These are phyloP conservation scores for Eragrostis tef DNA, from an alignment of 202 grass and related monocot species.

Conservation along the genomic window DNA sequence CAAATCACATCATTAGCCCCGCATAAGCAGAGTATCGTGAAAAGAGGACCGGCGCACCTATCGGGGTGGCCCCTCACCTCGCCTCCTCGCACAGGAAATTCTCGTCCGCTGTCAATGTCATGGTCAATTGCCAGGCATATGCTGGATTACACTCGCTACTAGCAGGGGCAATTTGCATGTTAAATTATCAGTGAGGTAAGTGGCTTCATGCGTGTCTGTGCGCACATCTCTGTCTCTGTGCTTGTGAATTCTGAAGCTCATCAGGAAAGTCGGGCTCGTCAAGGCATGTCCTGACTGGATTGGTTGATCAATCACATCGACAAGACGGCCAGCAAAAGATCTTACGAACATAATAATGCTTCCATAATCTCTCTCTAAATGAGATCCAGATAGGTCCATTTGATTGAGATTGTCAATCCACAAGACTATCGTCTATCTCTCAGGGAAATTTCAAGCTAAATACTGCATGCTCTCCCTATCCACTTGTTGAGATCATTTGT, in stretches of 20 bases:
- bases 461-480: neutral
- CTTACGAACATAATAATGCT: neutral
- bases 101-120: neutral
- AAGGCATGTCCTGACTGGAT: conserved; percentile 6
- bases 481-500: too few species aligned
- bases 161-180: neutral
- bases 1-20: conserved; percentile 49
- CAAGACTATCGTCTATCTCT: neutral
- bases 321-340: neutral
- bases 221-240: neutral
- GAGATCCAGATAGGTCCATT: neutral
- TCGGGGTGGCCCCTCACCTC: neutral
- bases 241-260: neutral
- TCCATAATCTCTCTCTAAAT: neutral
- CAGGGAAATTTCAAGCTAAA: neutral
- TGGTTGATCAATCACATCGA: conserved; percentile 17
- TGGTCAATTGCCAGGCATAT: neutral
- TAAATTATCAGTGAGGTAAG: neutral
- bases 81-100: neutral
- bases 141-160: neutral
- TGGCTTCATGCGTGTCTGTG: neutral
- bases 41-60: conserved; percentile 24
- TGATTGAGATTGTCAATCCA: neutral
- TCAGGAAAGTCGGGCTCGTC: neutral
- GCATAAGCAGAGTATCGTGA: conserved; percentile 29